Conservation (phyloP, 2,329 filamentous ascomycete species). For the Venturiaceae sp. region DNA sequence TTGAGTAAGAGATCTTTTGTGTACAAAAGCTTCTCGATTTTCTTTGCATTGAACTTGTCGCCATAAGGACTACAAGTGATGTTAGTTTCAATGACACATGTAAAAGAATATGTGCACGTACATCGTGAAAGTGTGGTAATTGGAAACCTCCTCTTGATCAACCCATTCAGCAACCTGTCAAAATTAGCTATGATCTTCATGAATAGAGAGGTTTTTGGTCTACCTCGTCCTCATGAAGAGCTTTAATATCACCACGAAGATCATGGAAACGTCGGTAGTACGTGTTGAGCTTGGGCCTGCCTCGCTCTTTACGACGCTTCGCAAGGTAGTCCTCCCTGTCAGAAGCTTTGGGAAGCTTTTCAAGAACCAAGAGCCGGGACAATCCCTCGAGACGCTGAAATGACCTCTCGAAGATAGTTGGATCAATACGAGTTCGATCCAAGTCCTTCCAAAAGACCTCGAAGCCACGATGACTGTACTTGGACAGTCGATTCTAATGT, state of each 20-base stretch:
- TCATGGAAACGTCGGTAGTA: slow-evolving; percentile 27
- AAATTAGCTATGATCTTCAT: neutral
- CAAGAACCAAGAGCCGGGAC: slow-evolving; percentile 68
- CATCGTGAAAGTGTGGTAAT: slow-evolving; percentile 60
- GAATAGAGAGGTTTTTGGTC: slow-evolving; percentile 27
- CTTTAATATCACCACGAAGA: slow-evolving; percentile 65
- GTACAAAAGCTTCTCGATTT: slow-evolving; percentile 74
- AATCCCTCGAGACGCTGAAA: slow-evolving; percentile 69
- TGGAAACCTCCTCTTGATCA: slow-evolving; percentile 63
- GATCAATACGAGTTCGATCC: slow-evolving; percentile 67
- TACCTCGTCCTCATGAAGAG: slow-evolving; percentile 67
- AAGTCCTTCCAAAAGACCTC: slow-evolving; percentile 72
- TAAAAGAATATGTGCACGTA: neutral
- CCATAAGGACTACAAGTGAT: slow-evolving; percentile 45
- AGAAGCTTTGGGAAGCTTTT: slow-evolving; percentile 60
- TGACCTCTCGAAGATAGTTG: slow-evolving; percentile 77
- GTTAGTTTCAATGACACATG: neutral
- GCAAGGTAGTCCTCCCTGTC: slow-evolving; percentile 63
- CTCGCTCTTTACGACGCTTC: slow-evolving; percentile 61
- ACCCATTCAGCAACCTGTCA: slow-evolving; percentile 67
- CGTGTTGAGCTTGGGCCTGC: slow-evolving; percentile 49
- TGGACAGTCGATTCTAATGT: slow-evolving; percentile 62
- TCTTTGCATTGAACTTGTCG: slow-evolving; percentile 43
- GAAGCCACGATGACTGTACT: slow-evolving; percentile 77
- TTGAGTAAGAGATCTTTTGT: slow-evolving; percentile 75